Base-by-base conservation (phyloP, 768 basidiomycete genomes). In the Tephrocybe rancida region DNA sequence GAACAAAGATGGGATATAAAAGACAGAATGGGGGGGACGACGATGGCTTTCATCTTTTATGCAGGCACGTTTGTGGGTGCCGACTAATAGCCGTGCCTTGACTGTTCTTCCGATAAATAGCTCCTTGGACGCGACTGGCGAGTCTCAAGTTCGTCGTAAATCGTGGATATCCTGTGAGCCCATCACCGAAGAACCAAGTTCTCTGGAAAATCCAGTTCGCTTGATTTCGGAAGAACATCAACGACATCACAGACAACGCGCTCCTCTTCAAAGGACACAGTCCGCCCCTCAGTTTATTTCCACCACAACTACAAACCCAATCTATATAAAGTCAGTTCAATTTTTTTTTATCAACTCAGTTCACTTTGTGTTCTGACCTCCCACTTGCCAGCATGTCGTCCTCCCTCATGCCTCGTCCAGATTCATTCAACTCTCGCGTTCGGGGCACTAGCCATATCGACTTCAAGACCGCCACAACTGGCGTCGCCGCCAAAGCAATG, bases 381-480 rank as follows among this genome's bases (percentile, higher is more conserved):
- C 57, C 21, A 46, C 51, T 60, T 39, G 48, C 59, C 70, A 83
- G 73, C 67, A 81, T 81, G 73, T 80, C 86, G 11, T 73, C 69
- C 73, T 77, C 75, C 57, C 63, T 82, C 61, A 76, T 85, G 70
- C 87, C 86, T 48, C 80, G 84, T 60, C 71, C 70, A 64, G 87
- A 90, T 58, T 80, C 87, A 53, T 76, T 88, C 82, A 84, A 79
- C 61, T 79, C 84, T 66, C 86, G 89, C 57, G 83, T 81, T 50
- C 85, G 90, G 54, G 90, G 90, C 60, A 83, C 85, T 50, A 85
- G 83, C 61, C 88, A 92, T 70, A 87, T 92, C 77, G 90, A 98
- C 75, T 96, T 96, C 85, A 95, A 95, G 80, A 95, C 93, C n/a
- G 96, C 96, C 59, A 95, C 85, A 48, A 95, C 93, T 49, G 93